Evolutionary conservation across 2,329 filamentous ascomycete genomes (phyloP), one percentile per base, ranked within the genome.

Genomic region (Helicocarpus griseus): DNA sequence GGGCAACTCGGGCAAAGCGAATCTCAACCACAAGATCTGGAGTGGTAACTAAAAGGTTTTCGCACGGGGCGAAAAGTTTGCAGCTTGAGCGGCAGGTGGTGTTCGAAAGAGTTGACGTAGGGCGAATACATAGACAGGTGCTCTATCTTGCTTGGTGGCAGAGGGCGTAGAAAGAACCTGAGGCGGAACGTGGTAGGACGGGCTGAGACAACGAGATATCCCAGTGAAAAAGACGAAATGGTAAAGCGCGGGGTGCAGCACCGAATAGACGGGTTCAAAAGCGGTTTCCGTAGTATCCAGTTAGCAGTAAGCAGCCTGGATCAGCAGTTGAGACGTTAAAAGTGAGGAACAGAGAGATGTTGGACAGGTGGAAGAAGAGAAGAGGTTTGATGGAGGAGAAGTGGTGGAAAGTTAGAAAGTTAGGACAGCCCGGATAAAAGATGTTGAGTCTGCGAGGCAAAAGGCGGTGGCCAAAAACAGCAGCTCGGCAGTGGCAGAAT

Each of bases 101-200:
- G 85, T 87, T 85, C 87, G 83, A 88, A 89, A 84, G 89, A 83
- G 86, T 87, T 82, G 82, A 81, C 81, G 83, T 86, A 86, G 87
- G 88, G 86, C 88, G 89, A 89, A 95, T 95, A 95, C 89, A 95
- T 95, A 94, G 87, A 95, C 89, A 86, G 77, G 62, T 68, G 65
- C 63, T 65, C 69, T 58, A 60, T 44, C 56, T 59, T 58, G 58
- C 60, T 62, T 53, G 59, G 59, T 61, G 63, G 63, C 61, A 67
- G 59, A 63, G 56, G 57, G 54, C 55, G 58, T 64, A 62, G 65
- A 61, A 56, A 61, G 52, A 62, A 53, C 48, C 54, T 48, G 49
- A 41, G 38, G 49, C 36, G 46, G 51, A n/a, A 31, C 51, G n/a
- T n/a, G 31, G 24, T 48, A 11, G 38, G 22, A 17, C 21, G 47